phyloP scores from a whole-genome alignment of 2,329 filamentous ascomycete genomes.

The Cladosporium halotolerans region DNA sequence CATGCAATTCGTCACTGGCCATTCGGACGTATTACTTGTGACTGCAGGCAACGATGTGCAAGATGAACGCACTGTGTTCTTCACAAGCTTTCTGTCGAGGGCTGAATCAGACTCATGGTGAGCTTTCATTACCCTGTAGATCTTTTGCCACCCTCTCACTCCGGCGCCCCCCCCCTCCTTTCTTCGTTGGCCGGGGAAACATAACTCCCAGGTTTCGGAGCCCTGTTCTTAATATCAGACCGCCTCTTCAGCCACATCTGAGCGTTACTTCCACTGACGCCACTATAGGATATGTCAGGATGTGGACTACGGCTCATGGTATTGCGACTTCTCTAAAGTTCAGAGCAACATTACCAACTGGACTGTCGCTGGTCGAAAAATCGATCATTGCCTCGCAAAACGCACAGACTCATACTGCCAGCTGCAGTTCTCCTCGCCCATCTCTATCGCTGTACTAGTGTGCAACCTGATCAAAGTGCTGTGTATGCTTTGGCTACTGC shows the following conservation, averaged over 20 bases:
- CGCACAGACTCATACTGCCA: constrained; percentile 8
- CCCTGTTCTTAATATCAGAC: not conserved
- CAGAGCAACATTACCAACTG: constrained; percentile 11
- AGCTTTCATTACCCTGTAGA: not conserved
- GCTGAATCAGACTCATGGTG: not conserved
- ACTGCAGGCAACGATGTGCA: constrained; percentile 10
- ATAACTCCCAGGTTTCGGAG: not conserved
- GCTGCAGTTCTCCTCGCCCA: constrained; percentile 14
- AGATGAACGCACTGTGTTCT: constrained; percentile 14
- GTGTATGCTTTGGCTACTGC: constrained; percentile 14
- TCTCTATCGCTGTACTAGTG: constrained; percentile 14
- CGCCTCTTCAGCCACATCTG: not conserved
- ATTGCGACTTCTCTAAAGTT: not conserved
- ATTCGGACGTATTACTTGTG: constrained; percentile 12
- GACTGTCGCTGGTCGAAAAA: constrained; percentile 11
- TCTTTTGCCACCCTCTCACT: not conserved
- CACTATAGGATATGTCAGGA: not conserved
- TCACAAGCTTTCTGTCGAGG: not conserved
- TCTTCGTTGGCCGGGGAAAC: not conserved
- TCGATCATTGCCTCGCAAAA: constrained; percentile 17
- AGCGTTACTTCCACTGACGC: not conserved
- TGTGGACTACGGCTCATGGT: not conserved
- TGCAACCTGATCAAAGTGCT: constrained; percentile 13
- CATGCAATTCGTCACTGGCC: constrained; percentile 12
- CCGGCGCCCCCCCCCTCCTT: too few species aligned